Percentiles rank a stretch among this genome's conserved stretches.
These are phyloP conservation scores for Gracilaria caudata DNA, from an alignment of 23 red algal species.

Conservation along the genomic window DNA sequence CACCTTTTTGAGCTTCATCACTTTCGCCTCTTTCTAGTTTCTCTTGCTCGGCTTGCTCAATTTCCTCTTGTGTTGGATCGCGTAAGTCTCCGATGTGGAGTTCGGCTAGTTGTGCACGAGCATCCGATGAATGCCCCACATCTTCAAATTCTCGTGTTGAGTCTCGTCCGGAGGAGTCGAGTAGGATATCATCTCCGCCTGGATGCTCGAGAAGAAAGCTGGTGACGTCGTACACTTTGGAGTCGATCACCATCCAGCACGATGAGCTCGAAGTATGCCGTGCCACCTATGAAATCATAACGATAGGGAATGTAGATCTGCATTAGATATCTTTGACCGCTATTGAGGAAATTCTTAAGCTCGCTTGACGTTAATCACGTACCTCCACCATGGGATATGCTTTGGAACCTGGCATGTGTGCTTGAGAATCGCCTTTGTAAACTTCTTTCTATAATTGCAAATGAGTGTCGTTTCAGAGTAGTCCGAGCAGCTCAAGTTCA, in stretches of 20 bases:
- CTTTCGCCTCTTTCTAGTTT: background rate
- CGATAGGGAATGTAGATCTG: background rate
- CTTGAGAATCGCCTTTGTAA: background rate
- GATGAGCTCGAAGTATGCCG: constrained; percentile 68
- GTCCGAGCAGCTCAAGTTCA: background rate
- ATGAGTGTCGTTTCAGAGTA: background rate
- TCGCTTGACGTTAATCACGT: background rate
- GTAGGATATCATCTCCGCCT: constrained; percentile 94
- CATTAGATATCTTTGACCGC: background rate
- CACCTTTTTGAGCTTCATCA: constrained; percentile 8
- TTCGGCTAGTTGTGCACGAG: constrained; percentile 82
- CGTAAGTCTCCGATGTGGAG: constrained; percentile 74
- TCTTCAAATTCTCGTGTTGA: constrained; percentile 98
- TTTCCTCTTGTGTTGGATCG: constrained; percentile 75
- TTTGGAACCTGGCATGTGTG: constrained; percentile 23
- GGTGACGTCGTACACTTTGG: constrained; percentile 91
- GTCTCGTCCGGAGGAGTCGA: constrained; percentile 93
- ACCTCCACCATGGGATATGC: constrained; percentile 38
- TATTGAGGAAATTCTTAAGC: background rate
- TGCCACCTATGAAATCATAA: constrained; percentile 59
- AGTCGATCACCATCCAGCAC: constrained; percentile 94
- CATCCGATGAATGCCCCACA: constrained; percentile 94
- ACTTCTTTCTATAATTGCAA: background rate
- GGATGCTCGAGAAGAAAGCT: constrained; percentile 95
- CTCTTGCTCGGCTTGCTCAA: constrained; percentile 47